Evolutionary conservation across 345 rosid genomes (phyloP).

Genomic region (Moricandia moricandioides): DNA sequence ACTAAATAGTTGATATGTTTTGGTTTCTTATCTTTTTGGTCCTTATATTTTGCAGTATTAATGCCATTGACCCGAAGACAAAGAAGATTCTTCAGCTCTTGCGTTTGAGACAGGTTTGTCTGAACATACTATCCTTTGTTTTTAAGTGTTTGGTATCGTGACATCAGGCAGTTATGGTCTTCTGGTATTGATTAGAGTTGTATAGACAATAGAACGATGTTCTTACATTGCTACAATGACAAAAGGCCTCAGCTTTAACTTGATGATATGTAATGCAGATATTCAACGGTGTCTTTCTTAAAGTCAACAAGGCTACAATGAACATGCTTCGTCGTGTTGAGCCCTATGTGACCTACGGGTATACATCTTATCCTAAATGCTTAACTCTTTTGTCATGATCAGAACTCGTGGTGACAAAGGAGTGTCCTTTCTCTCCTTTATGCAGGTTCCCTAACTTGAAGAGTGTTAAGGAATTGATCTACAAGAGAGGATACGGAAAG

Average conservation of each 20-base stretch:
- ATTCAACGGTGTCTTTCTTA: constrained; percentile 87
- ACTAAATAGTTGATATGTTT: background rate
- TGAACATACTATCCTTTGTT: too few species aligned
- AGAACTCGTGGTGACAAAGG: background rate
- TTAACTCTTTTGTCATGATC: background rate
- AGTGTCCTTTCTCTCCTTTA: background rate
- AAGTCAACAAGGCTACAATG: constrained; percentile 87
- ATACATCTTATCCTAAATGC: background rate
- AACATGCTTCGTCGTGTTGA: constrained; percentile 93
- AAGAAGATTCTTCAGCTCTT: constrained; percentile 85
- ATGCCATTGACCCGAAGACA: constrained; percentile 84
- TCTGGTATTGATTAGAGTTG: background rate
- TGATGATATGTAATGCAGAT: constrained; percentile 49
- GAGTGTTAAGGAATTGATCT: constrained; percentile 81
- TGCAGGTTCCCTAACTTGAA: constrained; percentile 85
- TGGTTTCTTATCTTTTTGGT: background rate
- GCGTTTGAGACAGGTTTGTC: constrained; percentile 80
- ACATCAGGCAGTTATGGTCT: background rate
- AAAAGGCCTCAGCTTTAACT: too few species aligned
- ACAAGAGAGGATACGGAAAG: constrained; percentile 91
- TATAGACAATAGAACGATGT: background rate
- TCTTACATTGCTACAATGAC: too few species aligned
- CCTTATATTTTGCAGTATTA: constrained; percentile 50
- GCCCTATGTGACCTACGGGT: constrained; percentile 96
- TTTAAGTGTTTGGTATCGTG: background rate